Evolutionary conservation across 352 stramenopile genomes (phyloP).

Genomic region (Globisporangium spinosum): DNA sequence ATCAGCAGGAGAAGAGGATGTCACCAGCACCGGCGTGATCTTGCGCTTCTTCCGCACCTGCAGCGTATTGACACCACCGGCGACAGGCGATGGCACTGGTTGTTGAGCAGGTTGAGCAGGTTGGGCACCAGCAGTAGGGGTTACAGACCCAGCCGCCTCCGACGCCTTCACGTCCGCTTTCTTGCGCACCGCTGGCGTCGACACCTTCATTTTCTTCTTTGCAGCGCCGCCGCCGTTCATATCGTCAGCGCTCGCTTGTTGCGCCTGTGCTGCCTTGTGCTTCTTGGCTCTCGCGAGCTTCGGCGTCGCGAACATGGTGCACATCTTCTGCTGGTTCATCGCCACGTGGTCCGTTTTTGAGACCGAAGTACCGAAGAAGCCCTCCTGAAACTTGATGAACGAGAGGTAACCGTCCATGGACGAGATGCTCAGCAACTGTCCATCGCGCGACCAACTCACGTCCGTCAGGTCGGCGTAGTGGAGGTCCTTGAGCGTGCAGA

Average conservation of each 20-base stretch:
- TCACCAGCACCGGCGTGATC: conserved; percentile 50
- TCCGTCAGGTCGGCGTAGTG: conserved; percentile 96
- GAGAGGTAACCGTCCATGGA: conserved; percentile 95
- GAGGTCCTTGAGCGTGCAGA: conserved; percentile 88
- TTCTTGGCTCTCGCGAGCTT: conserved; percentile 65
- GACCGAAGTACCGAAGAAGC: conserved; percentile 69
- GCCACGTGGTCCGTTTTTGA: conserved; percentile 31
- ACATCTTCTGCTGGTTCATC: conserved; percentile 50
- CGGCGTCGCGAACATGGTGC: conserved; percentile 53
- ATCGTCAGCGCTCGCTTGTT: neutral
- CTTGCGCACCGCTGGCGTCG: conserved; percentile 23
- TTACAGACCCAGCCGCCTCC: neutral
- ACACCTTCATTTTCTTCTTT: conserved; percentile 30
- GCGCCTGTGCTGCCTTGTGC: conserved; percentile 15
- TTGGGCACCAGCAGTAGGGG: neutral
- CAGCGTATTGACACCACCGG: conserved; percentile 48
- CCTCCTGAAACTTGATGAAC: conserved; percentile 88
- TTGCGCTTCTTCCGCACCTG: conserved; percentile 84
- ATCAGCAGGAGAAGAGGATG: neutral
- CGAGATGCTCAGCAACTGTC: conserved; percentile 89
- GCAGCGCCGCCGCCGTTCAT: conserved; percentile 3
- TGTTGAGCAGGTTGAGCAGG: conserved; percentile 7
- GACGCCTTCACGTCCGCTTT: conserved; percentile 13
- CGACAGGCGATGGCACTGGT: conserved; percentile 10
- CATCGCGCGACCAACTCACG: conserved; percentile 89